Percentiles rank a stretch among this genome's conserved stretches.
Evolutionary conservation across 2,329 filamentous ascomycete genomes (phyloP).

Genomic region (Botryotinia calthae): DNA sequence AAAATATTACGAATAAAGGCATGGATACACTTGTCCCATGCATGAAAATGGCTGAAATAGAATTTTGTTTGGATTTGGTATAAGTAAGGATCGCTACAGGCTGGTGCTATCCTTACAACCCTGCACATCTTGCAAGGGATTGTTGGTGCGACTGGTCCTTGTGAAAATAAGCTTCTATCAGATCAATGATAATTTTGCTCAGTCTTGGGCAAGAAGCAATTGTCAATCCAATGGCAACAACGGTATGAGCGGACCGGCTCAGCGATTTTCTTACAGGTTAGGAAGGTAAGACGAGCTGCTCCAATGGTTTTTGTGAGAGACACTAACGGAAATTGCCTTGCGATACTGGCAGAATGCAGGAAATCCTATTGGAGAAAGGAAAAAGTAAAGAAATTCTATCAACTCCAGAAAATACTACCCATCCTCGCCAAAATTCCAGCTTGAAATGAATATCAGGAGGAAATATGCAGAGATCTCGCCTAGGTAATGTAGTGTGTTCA

Average conservation of each 20-base stretch:
- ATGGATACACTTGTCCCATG: conserved; percentile 23
- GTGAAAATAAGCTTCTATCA: conserved; percentile 2
- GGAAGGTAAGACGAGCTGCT: conserved; percentile 5
- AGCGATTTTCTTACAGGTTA: conserved; percentile 24
- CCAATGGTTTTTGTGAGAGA: neutral
- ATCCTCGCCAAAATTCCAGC: neutral
- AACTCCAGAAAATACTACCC: neutral
- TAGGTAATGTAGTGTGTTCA: conserved; percentile 9
- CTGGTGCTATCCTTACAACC: conserved; percentile 16
- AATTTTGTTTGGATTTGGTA: conserved; percentile 17
- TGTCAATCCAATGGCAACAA: conserved; percentile 12
- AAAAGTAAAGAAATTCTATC: neutral
- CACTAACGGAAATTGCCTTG: neutral
- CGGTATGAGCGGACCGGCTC: conserved; percentile 34
- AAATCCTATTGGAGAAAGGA: neutral
- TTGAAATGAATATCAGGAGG: conserved; percentile 4
- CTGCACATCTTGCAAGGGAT: conserved; percentile 18
- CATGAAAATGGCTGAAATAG: conserved; percentile 33
- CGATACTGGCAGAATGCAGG: neutral
- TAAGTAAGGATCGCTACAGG: conserved; percentile 25
- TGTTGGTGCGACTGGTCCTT: conserved; percentile 5
- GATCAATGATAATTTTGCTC: conserved; percentile 1
- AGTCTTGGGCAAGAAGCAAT: conserved; percentile 4
- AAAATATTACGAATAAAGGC: conserved; percentile 24
- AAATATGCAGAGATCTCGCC: conserved; percentile 7